Conservation (phyloP, 2,329 filamentous ascomycete species). For the Chaetomium strumarium region DNA sequence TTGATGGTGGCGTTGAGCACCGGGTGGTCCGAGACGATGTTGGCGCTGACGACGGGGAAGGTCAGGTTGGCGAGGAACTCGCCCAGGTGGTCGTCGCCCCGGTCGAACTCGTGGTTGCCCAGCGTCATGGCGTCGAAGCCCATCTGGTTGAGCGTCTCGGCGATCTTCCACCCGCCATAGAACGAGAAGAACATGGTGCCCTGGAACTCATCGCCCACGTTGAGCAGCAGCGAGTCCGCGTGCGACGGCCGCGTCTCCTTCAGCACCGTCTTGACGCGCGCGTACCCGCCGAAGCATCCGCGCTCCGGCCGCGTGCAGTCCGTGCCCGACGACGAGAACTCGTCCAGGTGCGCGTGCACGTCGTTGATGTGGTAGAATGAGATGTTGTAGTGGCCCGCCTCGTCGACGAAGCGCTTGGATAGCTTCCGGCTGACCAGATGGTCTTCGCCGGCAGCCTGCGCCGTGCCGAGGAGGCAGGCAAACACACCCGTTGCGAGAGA, state of each 20-base stretch:
- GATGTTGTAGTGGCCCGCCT: slow-evolving; percentile 48
- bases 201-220: slow-evolving; percentile 65
- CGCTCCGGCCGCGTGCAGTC: slow-evolving; percentile 51
- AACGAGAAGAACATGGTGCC: slow-evolving; percentile 63
- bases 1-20: slow-evolving; percentile 58
- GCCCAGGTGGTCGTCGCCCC: slow-evolving; percentile 56
- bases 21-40: slow-evolving; percentile 54
- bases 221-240: slow-evolving; percentile 57
- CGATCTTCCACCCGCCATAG: slow-evolving; percentile 63
- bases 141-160: slow-evolving; percentile 58
- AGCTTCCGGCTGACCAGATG: slow-evolving; percentile 42
- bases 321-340: slow-evolving; percentile 55
- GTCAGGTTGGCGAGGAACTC: slow-evolving; percentile 57
- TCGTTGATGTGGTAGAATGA: slow-evolving; percentile 67
- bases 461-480: neutral
- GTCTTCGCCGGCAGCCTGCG: slow-evolving; percentile 32
- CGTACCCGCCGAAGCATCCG: slow-evolving; percentile 60
- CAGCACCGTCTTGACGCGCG: slow-evolving; percentile 56
- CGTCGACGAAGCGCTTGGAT: slow-evolving; percentile 44
- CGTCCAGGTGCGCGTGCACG: slow-evolving; percentile 60
- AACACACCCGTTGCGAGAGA: too few relatives aligned
- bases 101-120: slow-evolving; percentile 63
- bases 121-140: slow-evolving; percentile 64
- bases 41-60: slow-evolving; percentile 59
- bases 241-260: slow-evolving; percentile 50